These are phyloP conservation scores for Cucumis melo DNA, from an alignment of 306 rosid species.

Conservation along the genomic window DNA sequence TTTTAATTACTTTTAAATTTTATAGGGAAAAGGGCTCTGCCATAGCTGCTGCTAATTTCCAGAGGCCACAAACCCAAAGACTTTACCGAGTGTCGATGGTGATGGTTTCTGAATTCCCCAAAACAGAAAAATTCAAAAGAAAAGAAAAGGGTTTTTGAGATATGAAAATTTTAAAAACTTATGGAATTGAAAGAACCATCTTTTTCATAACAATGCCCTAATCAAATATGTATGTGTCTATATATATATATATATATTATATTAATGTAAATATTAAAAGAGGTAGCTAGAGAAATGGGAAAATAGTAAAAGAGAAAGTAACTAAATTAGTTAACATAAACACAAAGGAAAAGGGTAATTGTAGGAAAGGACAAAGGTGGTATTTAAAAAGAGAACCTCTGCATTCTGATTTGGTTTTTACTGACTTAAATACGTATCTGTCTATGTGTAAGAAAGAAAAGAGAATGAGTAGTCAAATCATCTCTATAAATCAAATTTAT, in stretches of 20 bases:
- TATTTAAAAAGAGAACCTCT: conserved; percentile 32
- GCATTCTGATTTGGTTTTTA: conserved; percentile 45
- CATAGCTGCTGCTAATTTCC: not conserved
- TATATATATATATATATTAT: too few species aligned
- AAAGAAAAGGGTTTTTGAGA: not conserved
- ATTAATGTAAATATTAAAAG: too few species aligned
- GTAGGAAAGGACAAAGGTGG: conserved; percentile 80
- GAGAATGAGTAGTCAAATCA: conserved; percentile 94
- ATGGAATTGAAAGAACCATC: conserved; percentile 20
- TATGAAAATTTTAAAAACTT: not conserved
- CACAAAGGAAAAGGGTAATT: conserved; percentile 33
- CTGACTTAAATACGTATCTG: conserved; percentile 71
- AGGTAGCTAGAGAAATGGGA: not conserved
- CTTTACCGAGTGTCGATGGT: conserved; percentile 36
- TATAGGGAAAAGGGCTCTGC: conserved; percentile 40
- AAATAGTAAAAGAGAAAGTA: conserved; percentile 31
- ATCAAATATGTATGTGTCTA: too few species aligned
- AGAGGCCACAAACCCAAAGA: not conserved
- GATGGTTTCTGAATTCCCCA: conserved; percentile 32
- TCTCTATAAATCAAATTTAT: not conserved
- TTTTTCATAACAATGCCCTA: conserved; percentile 15
- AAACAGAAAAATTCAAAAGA: not conserved
- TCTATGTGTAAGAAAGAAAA: conserved; percentile 46
- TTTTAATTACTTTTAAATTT: conserved; percentile 2
- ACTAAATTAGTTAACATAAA: conserved; percentile 40